phyloP scores from a whole-genome alignment of 1,284 basidiomycete genomes.

The Ceratobasidium sp. region DNA sequence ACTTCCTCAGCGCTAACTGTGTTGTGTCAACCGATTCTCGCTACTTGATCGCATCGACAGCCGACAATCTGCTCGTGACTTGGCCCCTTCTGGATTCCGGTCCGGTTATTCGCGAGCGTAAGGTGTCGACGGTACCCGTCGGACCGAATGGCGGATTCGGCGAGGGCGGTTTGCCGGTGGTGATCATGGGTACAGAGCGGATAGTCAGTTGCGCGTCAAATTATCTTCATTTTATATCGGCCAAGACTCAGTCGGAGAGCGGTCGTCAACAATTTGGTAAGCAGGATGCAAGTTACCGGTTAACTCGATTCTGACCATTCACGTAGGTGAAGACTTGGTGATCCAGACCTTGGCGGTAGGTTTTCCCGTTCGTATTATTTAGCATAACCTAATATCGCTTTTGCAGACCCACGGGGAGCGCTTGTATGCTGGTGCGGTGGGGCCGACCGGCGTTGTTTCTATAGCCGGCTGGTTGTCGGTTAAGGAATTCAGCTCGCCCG shows the following conservation, averaged over 20 bases:
- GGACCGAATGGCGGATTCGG: background rate
- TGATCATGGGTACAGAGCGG: background rate
- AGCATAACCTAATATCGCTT: no score
- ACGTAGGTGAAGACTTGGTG: no score
- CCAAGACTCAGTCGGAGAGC: background rate
- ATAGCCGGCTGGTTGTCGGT: no score
- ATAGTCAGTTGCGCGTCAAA: background rate
- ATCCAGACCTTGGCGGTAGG: no score
- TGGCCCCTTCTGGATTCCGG: background rate
- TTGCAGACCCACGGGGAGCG: no score
- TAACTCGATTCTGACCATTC: no score
- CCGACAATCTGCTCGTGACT: background rate
- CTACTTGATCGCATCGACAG: background rate
- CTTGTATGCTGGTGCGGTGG: no score
- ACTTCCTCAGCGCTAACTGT: background rate
- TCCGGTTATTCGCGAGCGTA: background rate
- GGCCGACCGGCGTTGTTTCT: no score
- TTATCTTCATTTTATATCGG: background rate
- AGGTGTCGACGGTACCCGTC: background rate
- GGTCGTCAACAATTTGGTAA: no score
- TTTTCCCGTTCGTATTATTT: no score
- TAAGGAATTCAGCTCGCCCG: no score
- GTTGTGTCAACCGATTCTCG: background rate
- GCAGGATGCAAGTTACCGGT: no score
- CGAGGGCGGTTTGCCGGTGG: background rate